A percentile compares a stretch with the other conserved stretches of the same genome.
Conservation (phyloP, 2,329 filamentous ascomycete genomes). For the Penicillium decumbens region DNA sequence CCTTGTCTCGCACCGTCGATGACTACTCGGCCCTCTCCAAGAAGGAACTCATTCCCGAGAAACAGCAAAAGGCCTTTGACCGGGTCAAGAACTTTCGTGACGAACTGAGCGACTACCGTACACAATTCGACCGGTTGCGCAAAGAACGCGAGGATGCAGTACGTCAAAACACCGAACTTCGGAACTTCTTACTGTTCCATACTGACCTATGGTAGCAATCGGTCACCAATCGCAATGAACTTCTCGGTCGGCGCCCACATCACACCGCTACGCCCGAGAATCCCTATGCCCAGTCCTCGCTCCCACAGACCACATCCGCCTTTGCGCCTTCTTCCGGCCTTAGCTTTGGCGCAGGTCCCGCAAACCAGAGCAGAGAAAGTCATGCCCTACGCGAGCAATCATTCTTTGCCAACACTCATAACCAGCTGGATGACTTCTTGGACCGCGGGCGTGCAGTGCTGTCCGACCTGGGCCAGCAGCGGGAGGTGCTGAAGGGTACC, state of each 20-base stretch:
- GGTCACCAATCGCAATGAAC: slow-evolving; percentile 69
- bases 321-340: slow-evolving; percentile 41
- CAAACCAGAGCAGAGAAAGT: slow-evolving; percentile 65
- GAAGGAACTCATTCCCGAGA: slow-evolving; percentile 83
- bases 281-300: slow-evolving; percentile 68
- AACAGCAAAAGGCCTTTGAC: slow-evolving; percentile 85
- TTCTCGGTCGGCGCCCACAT: slow-evolving; percentile 80
- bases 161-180: slow-evolving; percentile 18
- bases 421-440: slow-evolving; percentile 87
- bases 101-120: slow-evolving; percentile 75
- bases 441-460: slow-evolving; percentile 86
- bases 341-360: slow-evolving; percentile 44
- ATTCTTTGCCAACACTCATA: slow-evolving; percentile 78
- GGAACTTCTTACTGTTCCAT: not conserved
- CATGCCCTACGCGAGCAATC: slow-evolving; percentile 85
- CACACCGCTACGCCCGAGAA: slow-evolving; percentile 80
- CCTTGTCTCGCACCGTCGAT: slow-evolving; percentile 84
- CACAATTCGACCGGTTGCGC: slow-evolving; percentile 73
- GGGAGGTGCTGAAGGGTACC: slow-evolving; percentile 91
- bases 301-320: slow-evolving; percentile 38
- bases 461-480: slow-evolving; percentile 80
- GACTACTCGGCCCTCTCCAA: slow-evolving; percentile 83
- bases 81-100: slow-evolving; percentile 78
- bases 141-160: slow-evolving; percentile 69
- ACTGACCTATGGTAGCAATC: slow-evolving; percentile 43